These are phyloP conservation scores for Polytrichum commune DNA, from an alignment of 225 moss, liverwort and hornwort genomes.

Conservation along the genomic window DNA sequence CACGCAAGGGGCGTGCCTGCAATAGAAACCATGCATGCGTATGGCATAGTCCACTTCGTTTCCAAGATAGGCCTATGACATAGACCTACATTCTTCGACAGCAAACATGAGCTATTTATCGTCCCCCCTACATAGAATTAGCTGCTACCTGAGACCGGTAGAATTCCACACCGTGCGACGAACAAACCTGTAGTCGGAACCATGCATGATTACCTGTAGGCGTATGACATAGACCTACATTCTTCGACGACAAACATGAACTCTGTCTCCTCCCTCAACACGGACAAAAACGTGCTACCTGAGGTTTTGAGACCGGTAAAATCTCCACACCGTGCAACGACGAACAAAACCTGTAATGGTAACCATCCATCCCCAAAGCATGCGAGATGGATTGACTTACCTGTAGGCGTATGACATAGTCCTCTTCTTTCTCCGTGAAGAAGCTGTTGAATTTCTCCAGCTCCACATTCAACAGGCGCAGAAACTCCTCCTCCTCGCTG, in stretches of 20 bases:
- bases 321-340: neutral
- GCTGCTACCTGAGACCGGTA: too few species aligned
- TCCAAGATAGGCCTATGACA: too few species aligned
- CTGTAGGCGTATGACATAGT: conserved; percentile 77
- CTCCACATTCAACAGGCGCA: conserved; percentile 65
- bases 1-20: neutral
- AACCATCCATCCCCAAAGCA: too few species aligned
- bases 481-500: conserved; percentile 56
- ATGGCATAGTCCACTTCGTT: too few species aligned
- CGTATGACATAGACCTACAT: neutral
- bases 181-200: too few species aligned
- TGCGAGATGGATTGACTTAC: conserved; percentile 1
- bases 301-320: neutral
- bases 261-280: neutral
- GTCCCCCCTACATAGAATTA: too few species aligned
- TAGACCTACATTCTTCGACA: too few species aligned
- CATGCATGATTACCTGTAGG: neutral
- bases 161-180: too few species aligned
- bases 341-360: neutral
- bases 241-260: neutral
- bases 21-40: too few species aligned
- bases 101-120: too few species aligned
- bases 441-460: conserved; percentile 83
- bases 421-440: conserved; percentile 83
- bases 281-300: neutral